These are phyloP conservation scores for Enterospora canceri DNA, from an alignment of 371 early-diverging fungal genomes.

Conservation along the genomic window DNA sequence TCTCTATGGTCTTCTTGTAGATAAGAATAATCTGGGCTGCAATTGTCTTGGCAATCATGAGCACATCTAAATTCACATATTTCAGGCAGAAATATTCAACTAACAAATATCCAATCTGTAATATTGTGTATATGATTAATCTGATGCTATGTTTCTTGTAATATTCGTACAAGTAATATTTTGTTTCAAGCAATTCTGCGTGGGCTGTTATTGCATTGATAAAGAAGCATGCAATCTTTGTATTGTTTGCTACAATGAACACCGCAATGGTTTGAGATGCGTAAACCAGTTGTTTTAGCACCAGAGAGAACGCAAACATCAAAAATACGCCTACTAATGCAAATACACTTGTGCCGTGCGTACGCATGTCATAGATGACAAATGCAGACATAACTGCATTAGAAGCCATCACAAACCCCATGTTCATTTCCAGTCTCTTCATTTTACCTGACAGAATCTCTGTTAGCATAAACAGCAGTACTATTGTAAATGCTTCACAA, in stretches of 20 bases:
- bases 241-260: background rate
- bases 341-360: background rate
- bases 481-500: background rate
- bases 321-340: background rate
- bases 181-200: background rate
- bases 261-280: background rate
- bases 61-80: background rate
- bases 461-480: background rate
- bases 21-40: background rate
- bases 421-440: background rate
- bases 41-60: background rate
- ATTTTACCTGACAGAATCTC: background rate
- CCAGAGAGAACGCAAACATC: background rate
- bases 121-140: background rate
- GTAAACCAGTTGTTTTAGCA: constrained; percentile 2
- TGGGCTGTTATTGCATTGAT: background rate
- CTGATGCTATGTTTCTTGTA: background rate
- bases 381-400: background rate
- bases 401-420: background rate
- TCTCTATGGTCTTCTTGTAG: background rate
- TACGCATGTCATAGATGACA: background rate
- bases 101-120: background rate
- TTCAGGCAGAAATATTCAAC: background rate
- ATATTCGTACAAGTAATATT: background rate
- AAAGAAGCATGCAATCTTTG: background rate